Percentiles rank a stretch among this genome's conserved stretches.
phyloP scores from a whole-genome alignment of 345 rosid genomes.

The Lumnitzera littorea region DNA sequence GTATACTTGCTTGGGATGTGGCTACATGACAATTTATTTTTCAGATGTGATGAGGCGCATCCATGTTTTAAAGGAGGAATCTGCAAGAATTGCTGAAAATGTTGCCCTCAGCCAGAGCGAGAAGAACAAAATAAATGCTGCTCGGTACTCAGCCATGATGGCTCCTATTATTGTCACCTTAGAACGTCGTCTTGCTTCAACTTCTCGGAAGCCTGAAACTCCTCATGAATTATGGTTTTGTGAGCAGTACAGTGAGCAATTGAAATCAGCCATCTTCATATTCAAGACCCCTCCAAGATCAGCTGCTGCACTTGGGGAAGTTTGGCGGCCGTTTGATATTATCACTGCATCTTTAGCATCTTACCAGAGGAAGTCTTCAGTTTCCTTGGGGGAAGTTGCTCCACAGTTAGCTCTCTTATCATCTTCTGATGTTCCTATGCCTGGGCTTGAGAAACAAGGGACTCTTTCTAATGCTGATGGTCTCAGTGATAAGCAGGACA shows the following conservation, averaged over 20 bases:
- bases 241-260: conserved; percentile 55
- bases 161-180: conserved; percentile 82
- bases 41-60: conserved; percentile 84
- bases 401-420: conserved; percentile 73
- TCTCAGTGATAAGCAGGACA: conserved; percentile 44
- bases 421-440: conserved; percentile 90
- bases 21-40: conserved; percentile 8
- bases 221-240: conserved; percentile 87
- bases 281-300: conserved; percentile 77
- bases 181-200: conserved; percentile 88
- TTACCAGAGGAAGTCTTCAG: conserved; percentile 71
- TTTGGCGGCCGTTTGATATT: conserved; percentile 80
- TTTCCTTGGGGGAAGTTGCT: conserved; percentile 79
- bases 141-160: conserved; percentile 94
- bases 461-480: conserved; percentile 41
- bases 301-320: conserved; percentile 65
- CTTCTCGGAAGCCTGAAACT: conserved; percentile 80
- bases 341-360: conserved; percentile 83
- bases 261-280: conserved; percentile 56
- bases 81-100: conserved; percentile 77
- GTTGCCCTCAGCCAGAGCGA: conserved; percentile 78
- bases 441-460: conserved; percentile 83
- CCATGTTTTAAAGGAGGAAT: conserved; percentile 83
- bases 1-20: too few species aligned
- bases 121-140: conserved; percentile 81